Evolutionary conservation across 495 filamentous ascomycete species (phyloP), one percentile per base, ranked within the genome.

Genomic region (Lentithecium fluviatile): DNA sequence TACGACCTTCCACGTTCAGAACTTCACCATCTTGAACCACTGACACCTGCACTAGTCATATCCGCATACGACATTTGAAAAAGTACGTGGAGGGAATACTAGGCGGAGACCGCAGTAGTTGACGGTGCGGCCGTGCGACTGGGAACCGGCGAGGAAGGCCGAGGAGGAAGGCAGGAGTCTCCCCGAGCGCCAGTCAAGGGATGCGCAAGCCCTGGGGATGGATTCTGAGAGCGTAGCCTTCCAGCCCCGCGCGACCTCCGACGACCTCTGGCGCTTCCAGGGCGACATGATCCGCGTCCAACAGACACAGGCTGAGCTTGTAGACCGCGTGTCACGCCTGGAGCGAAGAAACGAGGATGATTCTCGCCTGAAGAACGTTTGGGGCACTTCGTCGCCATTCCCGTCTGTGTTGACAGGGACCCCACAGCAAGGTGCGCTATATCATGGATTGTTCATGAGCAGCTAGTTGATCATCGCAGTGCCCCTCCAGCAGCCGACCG

Each of bases 201-300:
- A 68, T 68, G 65, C 65, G 48, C 58, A 52, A 17, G 7, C 38
- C 45, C 21, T 45, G 56, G 70, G 66, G 48, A 88, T 88, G 85
- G 85, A 88, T 77, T 79, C 83, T 34, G 85, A 87, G 73, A 83
- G 67, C 47, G 60, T 75, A 65, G 74, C 78, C 26, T 82, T 85
- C 71, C 82, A 81, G 47, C 83, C 85, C 58, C 82, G 81, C 67
- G n/a, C n/a, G n/a, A n/a, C n/a, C n/a, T n/a, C n/a, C n/a, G 87
- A 89, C 78, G 91, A 95, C 74, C 78, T 93, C 57, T 93, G 89
- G 82, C 85, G 86, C 76, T 80, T 96, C 58, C 87, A 93, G 70
- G 88, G 89, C 77, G 90, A 95, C 66, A 79, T 97, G 76, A 90
- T 86, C 74, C 86, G 89, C 68, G 77, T 96, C 40, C 88, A 92